phyloP scores from a whole-genome alignment of 2,329 filamentous ascomycete species.

The Ceratocystis diversiconidia region DNA sequence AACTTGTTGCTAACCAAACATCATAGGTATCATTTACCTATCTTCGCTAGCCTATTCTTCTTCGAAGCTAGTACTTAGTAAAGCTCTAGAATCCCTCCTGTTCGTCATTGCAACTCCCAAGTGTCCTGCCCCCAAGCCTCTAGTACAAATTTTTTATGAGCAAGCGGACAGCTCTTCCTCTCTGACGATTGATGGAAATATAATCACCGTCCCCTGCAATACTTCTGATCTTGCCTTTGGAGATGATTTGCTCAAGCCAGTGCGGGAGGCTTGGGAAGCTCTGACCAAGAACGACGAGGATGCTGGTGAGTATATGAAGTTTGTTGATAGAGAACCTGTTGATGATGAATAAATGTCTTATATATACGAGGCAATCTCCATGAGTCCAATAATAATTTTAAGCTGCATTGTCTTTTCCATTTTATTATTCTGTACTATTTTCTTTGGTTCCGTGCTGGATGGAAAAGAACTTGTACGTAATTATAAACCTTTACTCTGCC shows the following conservation, averaged over 20 bases:
- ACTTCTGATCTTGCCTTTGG: conserved; percentile 58
- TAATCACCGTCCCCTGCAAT: conserved; percentile 44
- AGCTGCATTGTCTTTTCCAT: not conserved
- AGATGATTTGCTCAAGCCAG: conserved; percentile 51
- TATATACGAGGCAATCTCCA: conserved; percentile 17
- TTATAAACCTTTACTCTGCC: not conserved
- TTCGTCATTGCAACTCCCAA: conserved; percentile 19
- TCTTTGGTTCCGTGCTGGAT: not conserved
- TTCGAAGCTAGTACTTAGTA: conserved; percentile 28
- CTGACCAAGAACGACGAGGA: conserved; percentile 39
- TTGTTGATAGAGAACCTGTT: conserved; percentile 56
- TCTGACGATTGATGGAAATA: conserved; percentile 26
- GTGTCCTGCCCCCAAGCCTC: conserved; percentile 22
- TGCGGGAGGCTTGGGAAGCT: conserved; percentile 55
- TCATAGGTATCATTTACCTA: conserved; percentile 26
- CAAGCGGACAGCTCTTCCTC: conserved; percentile 28
- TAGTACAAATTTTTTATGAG: conserved; percentile 44
- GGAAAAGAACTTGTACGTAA: too few relatives aligned
- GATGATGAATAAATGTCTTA: conserved; percentile 43
- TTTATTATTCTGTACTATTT: not conserved
- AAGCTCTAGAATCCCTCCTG: conserved; percentile 32
- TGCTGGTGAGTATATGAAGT: conserved; percentile 52
- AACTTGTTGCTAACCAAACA: conserved; percentile 24
- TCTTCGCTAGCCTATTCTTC: conserved; percentile 27
- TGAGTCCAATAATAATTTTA: not conserved